phyloP scores from a whole-genome alignment of 768 basidiomycete species.

The Boletus rubropictus region DNA sequence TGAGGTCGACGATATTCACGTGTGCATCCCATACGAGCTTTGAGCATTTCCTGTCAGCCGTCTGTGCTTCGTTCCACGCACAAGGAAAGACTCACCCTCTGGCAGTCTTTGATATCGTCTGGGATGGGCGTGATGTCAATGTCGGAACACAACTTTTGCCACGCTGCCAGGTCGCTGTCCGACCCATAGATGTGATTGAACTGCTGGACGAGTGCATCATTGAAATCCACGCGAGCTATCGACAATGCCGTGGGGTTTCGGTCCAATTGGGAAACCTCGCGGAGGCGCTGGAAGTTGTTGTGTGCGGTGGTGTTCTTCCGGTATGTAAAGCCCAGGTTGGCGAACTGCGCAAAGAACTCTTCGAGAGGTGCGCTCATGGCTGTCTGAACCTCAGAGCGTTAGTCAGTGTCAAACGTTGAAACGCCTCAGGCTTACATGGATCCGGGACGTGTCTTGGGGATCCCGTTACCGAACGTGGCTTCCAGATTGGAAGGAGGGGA shows the following conservation, averaged over 20 bases:
- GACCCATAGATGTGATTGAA: constrained; percentile 25
- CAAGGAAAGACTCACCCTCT: constrained; percentile 5
- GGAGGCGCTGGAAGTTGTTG: constrained; percentile 18
- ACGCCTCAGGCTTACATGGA: neutral
- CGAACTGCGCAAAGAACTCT: constrained; percentile 21
- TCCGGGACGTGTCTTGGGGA: neutral
- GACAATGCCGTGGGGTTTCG: neutral
- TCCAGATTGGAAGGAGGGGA: too few species aligned
- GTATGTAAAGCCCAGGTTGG: constrained; percentile 15
- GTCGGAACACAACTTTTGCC: constrained; percentile 23
- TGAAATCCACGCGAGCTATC: constrained; percentile 2
- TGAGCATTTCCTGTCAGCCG: neutral
- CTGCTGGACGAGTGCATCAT: constrained; percentile 19
- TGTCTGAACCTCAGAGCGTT: neutral
- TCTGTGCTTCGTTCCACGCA: neutral
- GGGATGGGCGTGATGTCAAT: constrained; percentile 22
- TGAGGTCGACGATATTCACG: constrained; percentile 34
- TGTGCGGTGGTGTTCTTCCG: constrained; percentile 8
- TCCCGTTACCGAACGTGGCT: neutral
- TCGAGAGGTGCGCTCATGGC: constrained; percentile 18
- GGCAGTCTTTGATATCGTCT: constrained; percentile 12
- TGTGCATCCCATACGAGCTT: constrained; percentile 25
- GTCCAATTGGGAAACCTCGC: constrained; percentile 1
- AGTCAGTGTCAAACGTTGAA: neutral
- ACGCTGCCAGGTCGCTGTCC: constrained; percentile 12